A percentile compares a stretch with the other conserved stretches of the same genome.
These are phyloP conservation scores for Fibroporia radiculosa DNA, from an alignment of 768 basidiomycete genomes.

Conservation along the genomic window DNA sequence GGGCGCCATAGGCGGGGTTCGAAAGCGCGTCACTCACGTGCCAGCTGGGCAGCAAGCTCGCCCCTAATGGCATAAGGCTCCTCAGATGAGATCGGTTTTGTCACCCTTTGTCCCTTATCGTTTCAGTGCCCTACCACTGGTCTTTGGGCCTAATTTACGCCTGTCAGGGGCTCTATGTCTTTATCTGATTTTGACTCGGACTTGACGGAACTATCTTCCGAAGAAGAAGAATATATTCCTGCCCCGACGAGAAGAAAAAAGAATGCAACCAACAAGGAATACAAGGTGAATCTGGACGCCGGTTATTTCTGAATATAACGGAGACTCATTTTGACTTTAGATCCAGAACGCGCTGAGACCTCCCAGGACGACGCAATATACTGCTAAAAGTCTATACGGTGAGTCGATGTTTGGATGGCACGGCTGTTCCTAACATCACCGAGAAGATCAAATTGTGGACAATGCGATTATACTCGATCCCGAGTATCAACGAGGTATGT, in stretches of 20 bases:
- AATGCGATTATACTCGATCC: constrained; percentile 49
- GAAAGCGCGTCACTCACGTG: no score
- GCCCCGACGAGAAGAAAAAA: constrained; percentile 17
- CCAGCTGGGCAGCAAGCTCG: no score
- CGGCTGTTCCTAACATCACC: neutral
- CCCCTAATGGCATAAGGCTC: no score
- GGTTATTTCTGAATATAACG: no score
- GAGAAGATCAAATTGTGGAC: constrained; percentile 39
- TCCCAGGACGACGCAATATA: constrained; percentile 32
- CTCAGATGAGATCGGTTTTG: no score
- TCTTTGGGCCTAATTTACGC: neutral
- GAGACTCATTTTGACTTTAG: no score
- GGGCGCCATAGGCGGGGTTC: no score
- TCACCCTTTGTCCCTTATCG: neutral
- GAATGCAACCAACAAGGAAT: constrained; percentile 24
- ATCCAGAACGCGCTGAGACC: constrained; percentile 27
- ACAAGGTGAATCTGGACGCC: no score
- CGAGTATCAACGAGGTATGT: constrained; percentile 56
- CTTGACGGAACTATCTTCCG: constrained; percentile 38
- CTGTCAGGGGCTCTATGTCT: neutral
- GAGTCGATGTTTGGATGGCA: constrained; percentile 6
- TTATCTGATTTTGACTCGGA: constrained; percentile 37
- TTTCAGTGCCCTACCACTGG: neutral
- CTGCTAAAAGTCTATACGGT: constrained; percentile 40
- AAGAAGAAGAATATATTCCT: constrained; percentile 30